Evolutionary conservation across 495 filamentous ascomycete genomes (phyloP), one percentile per base, ranked within the genome.

Genomic region (Penicillium psychrofluorescens): DNA sequence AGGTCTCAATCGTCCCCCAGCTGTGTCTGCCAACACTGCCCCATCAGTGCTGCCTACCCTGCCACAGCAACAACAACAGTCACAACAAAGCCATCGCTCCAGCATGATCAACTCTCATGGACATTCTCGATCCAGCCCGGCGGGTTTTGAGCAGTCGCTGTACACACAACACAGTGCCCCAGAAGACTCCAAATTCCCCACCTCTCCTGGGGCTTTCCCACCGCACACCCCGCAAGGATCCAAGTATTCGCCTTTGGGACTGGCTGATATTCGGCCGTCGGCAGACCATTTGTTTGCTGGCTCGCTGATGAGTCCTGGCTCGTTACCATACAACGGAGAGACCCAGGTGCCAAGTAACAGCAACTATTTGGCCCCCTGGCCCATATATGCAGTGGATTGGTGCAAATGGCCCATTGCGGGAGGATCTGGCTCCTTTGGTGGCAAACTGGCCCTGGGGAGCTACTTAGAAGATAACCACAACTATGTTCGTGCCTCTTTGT

Each of bases 401-500:
- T 99, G 92, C 65, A 97, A 97, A 67, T 99, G 94, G 94, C 77
- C 84, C n/a, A 80, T 90, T 2, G 77, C 83, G 32, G 78, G 78
- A 29, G 81, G 58, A 27, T 63, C 63, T 6, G 67, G 81, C 40
- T 78, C 83, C 34, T 88, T 87, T 42, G 81, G 78, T 8, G 92
- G 92, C 15, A 97, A 96, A 58, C 76, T 99, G 51, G 92, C 92
- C 4, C 73, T 97, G 37, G 92, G 91, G 45, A 97, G 94, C 70
- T 97, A 96, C 55, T 63, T 96, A 40, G 92, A 99, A 67, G 92
- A 99, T 64, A 90, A 88, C 8, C 94, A 97, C 59, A 99, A 99
- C 54, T 97, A 88, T 71, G 90, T 95, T 72, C 61, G 83, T 42
- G 5, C 33, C 12, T 33, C 0, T 38, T 12, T 10, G 36, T 29